phyloP scores from a whole-genome alignment of 2,329 filamentous ascomycete genomes.

The Tolypocladium inflatum region DNA sequence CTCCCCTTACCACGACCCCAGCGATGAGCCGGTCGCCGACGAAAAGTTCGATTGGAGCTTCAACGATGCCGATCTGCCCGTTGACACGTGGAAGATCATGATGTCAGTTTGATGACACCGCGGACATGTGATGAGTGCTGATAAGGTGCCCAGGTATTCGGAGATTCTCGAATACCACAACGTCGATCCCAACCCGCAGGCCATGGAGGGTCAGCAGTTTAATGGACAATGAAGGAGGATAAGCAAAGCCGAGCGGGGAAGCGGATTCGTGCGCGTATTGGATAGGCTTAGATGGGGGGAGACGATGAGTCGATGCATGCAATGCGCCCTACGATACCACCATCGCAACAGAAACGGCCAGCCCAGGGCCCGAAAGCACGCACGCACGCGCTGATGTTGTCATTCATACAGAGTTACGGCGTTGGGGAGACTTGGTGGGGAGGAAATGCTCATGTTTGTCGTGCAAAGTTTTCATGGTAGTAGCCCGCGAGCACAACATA shows the following conservation, averaged over 20 bases:
- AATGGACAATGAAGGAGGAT: slow-evolving; percentile 20
- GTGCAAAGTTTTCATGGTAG: background rate
- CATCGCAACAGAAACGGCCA: background rate
- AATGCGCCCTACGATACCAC: slow-evolving; percentile 3
- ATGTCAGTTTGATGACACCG: slow-evolving; percentile 54
- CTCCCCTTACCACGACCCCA: slow-evolving; percentile 92
- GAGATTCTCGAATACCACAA: slow-evolving; percentile 99
- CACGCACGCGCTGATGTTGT: background rate
- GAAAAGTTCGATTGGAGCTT: slow-evolving; percentile 99
- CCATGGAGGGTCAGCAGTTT: slow-evolving; percentile 29
- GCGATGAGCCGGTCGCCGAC: slow-evolving; percentile 87
- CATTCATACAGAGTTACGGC: slow-evolving; percentile 11
- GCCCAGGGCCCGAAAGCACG: background rate
- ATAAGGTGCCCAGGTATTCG: slow-evolving; percentile 63
- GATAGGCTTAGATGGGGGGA: slow-evolving; percentile 4
- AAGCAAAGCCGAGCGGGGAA: background rate
- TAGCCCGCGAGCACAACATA: background rate
- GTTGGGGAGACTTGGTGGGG: slow-evolving; percentile 17
- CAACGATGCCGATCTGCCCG: slow-evolving; percentile 92
- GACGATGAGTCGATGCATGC: background rate
- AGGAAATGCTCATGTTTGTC: slow-evolving; percentile 2
- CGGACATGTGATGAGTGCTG: background rate
- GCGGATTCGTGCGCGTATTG: background rate
- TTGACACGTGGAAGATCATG: slow-evolving; percentile 99
- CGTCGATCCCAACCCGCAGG: slow-evolving; percentile 49